Percentiles rank a stretch among this genome's conserved stretches.
These are phyloP conservation scores for Tagetes erecta DNA, from an alignment of 129 eudicot genomes.

Conservation along the genomic window DNA sequence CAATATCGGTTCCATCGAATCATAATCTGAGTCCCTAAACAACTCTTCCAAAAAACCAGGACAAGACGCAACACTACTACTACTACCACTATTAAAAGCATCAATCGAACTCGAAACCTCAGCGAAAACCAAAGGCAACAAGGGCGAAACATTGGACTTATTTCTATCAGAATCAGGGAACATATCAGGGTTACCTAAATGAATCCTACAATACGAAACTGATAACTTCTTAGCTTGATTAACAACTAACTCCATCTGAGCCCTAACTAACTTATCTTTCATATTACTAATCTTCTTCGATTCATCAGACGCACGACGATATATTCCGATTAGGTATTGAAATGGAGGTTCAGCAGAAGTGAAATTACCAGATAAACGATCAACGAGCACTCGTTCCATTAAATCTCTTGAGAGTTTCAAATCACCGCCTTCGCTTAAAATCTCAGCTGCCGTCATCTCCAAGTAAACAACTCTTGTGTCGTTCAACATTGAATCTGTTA, in stretches of 20 bases:
- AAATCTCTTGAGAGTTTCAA: constrained; percentile 58
- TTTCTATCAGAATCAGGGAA: constrained; percentile 47
- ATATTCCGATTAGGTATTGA: constrained; percentile 55
- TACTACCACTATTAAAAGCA: constrained; percentile 69
- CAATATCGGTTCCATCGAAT: constrained; percentile 71
- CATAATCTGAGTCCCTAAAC: constrained; percentile 77
- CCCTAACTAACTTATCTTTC: constrained; percentile 73
- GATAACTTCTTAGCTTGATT: constrained; percentile 71
- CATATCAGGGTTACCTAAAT: constrained; percentile 85
- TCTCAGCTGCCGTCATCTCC: constrained; percentile 91
- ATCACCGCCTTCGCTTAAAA: constrained; percentile 77
- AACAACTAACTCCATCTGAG: constrained; percentile 69
- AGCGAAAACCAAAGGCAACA: constrained; percentile 65
- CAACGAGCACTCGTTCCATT: constrained; percentile 80
- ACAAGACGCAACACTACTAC: constrained; percentile 46
- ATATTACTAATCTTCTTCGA: constrained; percentile 66
- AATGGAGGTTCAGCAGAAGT: constrained; percentile 74
- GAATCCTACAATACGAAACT: constrained; percentile 79
- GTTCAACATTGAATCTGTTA: constrained; percentile 69
- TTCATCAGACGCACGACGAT: constrained; percentile 73
- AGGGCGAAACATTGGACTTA: constrained; percentile 52
- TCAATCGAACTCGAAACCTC: constrained; percentile 69
- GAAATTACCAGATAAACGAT: constrained; percentile 73
- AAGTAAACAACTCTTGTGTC: constrained; percentile 71
- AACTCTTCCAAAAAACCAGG: constrained; percentile 90